phyloP scores from a whole-genome alignment of 2,329 filamentous ascomycete genomes.

The Botryotinia narcissicola region DNA sequence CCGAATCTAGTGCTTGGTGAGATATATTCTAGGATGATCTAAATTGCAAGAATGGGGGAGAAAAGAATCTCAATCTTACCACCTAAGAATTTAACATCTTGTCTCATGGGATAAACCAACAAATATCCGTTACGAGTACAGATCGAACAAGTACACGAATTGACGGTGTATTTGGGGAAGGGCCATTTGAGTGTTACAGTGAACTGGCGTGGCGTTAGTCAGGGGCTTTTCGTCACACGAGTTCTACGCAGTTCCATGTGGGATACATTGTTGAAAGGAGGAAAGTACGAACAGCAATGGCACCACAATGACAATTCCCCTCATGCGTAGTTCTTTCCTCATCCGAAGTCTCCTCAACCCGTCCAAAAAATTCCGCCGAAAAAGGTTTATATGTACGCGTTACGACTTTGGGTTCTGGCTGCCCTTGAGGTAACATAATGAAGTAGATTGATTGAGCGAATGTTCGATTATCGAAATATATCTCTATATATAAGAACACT shows the following conservation, averaged over 20 bases:
- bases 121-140: conserved; percentile 53
- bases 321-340: conserved; percentile 44
- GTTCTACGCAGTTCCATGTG: neutral
- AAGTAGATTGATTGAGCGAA: neutral
- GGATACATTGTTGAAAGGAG: neutral
- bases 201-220: conserved; percentile 41
- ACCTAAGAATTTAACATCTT: conserved; percentile 24
- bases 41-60: neutral
- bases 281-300: conserved; percentile 37
- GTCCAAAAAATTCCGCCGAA: neutral
- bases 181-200: conserved; percentile 49
- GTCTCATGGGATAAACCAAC: conserved; percentile 36
- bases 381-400: conserved; percentile 13
- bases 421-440: neutral
- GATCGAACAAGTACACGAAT: conserved; percentile 65
- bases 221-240: neutral
- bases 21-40: neutral
- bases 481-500: neutral
- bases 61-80: conserved; percentile 14
- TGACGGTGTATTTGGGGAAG: conserved; percentile 48
- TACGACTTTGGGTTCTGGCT: neutral
- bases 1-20: neutral
- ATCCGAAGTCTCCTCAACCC: conserved; percentile 24
- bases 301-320: conserved; percentile 55
- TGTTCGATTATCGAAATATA: neutral